Base-by-base conservation (phyloP, 1,284 basidiomycete species). In the Cryptococcus floricola region DNA sequence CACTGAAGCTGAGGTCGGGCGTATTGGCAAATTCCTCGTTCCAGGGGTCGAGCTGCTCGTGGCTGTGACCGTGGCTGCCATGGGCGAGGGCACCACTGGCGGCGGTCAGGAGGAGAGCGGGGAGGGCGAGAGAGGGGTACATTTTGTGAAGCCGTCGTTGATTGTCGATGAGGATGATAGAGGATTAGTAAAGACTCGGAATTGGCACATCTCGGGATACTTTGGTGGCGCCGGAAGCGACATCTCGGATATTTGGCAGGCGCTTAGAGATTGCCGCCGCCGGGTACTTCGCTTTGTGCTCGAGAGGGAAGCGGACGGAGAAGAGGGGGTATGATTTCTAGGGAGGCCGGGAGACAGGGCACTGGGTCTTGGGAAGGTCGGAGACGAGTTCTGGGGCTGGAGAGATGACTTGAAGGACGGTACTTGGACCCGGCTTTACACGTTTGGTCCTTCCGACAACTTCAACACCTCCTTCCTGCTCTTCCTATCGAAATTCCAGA, bases 1-100 rank as follows among this genome's bases (percentile, higher is more conserved):
- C 77, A 10, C 69, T 67, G 63, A 75, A 78, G 18, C 66, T 60
- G 10, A 72, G 63, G 60, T 74, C 72, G 13, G 70, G 68, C 0
- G 65, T 68, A 18, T 62, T 62, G 47, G 69, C 71, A 52, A 69
- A 76, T 41, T 70, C 39, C 18, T 56, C 57, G 28, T 58, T 59
- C 65, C 65, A 68, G 9, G 67, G 67, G 50, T 68, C 66, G 43
- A 53, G 38, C 19, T 53, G 55, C 27, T 25, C 43, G 34, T 23
- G 23, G 16, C 47, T 34, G 5, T 23, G 23, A 23, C 38, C 39
- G 52, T 53, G 48, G 9, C n/a, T 28, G 47, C 54, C 57, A 18
- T 54, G 56, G 9, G 59, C 57, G 41, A 62, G 27, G 19, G 57
- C 57, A 16, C 49, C 43, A n/a, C n/a, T n/a, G n/a, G 57, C 54